These are phyloP conservation scores for Phytophthora pistaciae DNA, from an alignment of 352 stramenopile species.

Conservation along the genomic window DNA sequence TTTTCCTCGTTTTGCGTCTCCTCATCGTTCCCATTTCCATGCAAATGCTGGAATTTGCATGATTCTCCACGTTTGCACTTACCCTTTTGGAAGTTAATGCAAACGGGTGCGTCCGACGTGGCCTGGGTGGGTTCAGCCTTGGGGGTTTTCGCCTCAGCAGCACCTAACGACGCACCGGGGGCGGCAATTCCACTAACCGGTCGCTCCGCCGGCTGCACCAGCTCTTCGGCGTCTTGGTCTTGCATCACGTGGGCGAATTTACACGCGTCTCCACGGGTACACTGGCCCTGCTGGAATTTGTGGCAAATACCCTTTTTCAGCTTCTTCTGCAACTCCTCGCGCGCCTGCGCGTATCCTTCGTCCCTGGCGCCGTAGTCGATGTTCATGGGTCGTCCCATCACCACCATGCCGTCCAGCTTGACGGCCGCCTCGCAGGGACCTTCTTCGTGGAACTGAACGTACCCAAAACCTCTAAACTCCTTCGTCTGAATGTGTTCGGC, in stretches of 20 bases:
- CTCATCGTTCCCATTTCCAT: slow-evolving; percentile 17
- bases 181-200: slow-evolving; percentile 31
- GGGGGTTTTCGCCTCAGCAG: slow-evolving; percentile 10
- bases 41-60: slow-evolving; percentile 72
- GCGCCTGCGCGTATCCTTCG: slow-evolving; percentile 68
- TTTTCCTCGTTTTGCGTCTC: slow-evolving; percentile 14
- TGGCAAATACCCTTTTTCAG: slow-evolving; percentile 82
- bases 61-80: slow-evolving; percentile 71
- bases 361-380: slow-evolving; percentile 83
- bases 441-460: slow-evolving; percentile 95
- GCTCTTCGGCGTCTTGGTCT: slow-evolving; percentile 62
- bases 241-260: slow-evolving; percentile 81
- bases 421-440: slow-evolving; percentile 89
- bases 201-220: slow-evolving; percentile 47
- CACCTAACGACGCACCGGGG: slow-evolving; percentile 35
- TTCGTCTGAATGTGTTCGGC: slow-evolving; percentile 88
- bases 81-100: slow-evolving; percentile 80
- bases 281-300: slow-evolving; percentile 75
- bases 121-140: slow-evolving; percentile 31
- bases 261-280: slow-evolving; percentile 66
- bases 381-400: slow-evolving; percentile 87
- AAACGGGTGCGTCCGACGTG: slow-evolving; percentile 62
- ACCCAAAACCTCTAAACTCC: slow-evolving; percentile 87
- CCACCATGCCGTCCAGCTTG: slow-evolving; percentile 76
- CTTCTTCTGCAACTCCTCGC: slow-evolving; percentile 80